phyloP scores from a whole-genome alignment of 2,329 filamentous ascomycete species.

The Madurella fahalii region DNA sequence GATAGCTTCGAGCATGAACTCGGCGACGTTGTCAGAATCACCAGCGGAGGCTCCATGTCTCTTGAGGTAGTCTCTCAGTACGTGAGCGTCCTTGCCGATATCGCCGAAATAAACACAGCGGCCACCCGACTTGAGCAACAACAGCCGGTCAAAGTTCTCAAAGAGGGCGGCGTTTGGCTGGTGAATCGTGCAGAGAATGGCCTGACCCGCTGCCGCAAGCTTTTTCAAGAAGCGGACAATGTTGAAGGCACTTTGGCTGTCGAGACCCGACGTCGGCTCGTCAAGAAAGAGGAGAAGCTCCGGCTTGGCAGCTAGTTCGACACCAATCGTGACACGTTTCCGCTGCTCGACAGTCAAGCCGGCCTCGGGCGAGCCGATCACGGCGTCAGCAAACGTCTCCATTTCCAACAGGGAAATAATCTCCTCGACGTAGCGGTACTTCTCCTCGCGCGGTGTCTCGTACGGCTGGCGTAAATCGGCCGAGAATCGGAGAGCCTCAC shows the following conservation, averaged over 20 bases:
- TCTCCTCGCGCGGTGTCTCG: constrained; percentile 50
- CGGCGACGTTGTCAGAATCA: constrained; percentile 56
- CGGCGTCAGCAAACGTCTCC: constrained; percentile 55
- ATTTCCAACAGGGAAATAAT: constrained; percentile 54
- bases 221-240: constrained; percentile 76
- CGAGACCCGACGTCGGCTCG: constrained; percentile 72
- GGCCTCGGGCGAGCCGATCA: constrained; percentile 59
- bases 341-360: constrained; percentile 65
- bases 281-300: constrained; percentile 74
- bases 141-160: constrained; percentile 79
- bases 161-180: constrained; percentile 84
- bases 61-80: constrained; percentile 62
- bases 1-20: constrained; percentile 84
- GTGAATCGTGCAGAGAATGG: constrained; percentile 87
- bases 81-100: constrained; percentile 68
- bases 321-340: constrained; percentile 83
- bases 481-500: constrained; percentile 61
- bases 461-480: constrained; percentile 56
- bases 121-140: constrained; percentile 74
- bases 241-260: constrained; percentile 69
- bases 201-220: constrained; percentile 74
- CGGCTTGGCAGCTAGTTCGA: constrained; percentile 81
- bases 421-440: constrained; percentile 58
- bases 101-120: constrained; percentile 83
- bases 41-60: constrained; percentile 57